Evolutionary conservation across 805 yeast species (phyloP), one percentile per base, ranked within the genome.

Genomic region (Barnettozyma botsteinii): DNA sequence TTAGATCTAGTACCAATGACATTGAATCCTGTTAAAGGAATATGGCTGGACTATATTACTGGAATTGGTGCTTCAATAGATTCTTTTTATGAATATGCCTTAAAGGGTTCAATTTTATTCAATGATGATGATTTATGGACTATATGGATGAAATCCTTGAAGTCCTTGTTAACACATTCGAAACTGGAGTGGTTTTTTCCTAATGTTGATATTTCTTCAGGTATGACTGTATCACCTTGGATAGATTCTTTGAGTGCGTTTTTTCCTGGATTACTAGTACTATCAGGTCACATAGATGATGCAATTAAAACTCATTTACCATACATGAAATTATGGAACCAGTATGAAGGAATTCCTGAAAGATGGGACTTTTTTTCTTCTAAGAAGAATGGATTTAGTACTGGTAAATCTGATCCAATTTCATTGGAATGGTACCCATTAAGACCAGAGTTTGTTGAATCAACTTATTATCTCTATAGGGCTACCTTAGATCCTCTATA

Each of bases 41-140:
- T 57, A 28, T 79, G 85, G 77, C 61, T 67, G 30, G 81, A 81
- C 41, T 57, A 70, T 0, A 61, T 78, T 30, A 76, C 93, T 0
- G 96, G 96, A 0, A 70, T 85, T 9, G 97, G 98, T 3, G 97
- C 97, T 0, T 83, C 95, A 2, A 75, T 86, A 13, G 98, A 89
- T 60, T 86, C 96, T 0, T 85, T 85, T 53, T 89, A 81, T 56
- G 98, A 89, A 55, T 85, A 88, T 60, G 84, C 95, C 0, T 68
- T 86, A 31, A 89, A 89, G 56, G 78, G 80, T 17, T 66, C 88
- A 2, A 72, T 89, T 10, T 55, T 89, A 12, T 86, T 88, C 44
- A 77, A 84, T 53, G 84, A 82, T 49, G 65, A 65, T 12, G 64
- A 67, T 11, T 61, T 77, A 28, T 53, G 57, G 28, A 54, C 64